Evolutionary conservation across 805 yeast species (phyloP), one percentile per base, ranked within the genome.

Genomic region (Metschnikowia noctiluminum): DNA sequence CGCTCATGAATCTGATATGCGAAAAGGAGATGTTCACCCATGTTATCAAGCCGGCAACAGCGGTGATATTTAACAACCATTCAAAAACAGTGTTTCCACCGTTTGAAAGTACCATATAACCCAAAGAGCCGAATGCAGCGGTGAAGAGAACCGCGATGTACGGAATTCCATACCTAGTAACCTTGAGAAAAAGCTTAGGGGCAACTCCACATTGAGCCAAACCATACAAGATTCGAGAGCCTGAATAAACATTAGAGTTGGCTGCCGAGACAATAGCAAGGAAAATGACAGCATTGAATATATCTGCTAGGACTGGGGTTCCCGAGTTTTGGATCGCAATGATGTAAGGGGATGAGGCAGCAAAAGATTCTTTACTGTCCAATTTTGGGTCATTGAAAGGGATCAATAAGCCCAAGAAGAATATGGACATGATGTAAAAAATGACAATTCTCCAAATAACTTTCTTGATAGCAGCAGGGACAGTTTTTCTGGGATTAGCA

Each of bases 51-150:
- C 91, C 91, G 10, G 90, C 84, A 42, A 85, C 84, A 28, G 87
- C 87, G n/a, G 88, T 79, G 57, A 86, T 84, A 64, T 84, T 85
- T 56, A 85, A 68, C 50, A 86, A 72, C 91, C 91, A 86, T 60
- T 77, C 70, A 69, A 86, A 86, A 30, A 83, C 90, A 3, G 76
- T 73, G 37, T 63, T 61, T 49, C 86, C 86, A 48, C 77, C 70
- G 16, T 69, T 63, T 6, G 84, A 75, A 38, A 69, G 69, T 15
- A 80, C 80, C 68, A 86, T 66, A 70, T 78, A 84, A 2, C 83
- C 89, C 48, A 86, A 66, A 26, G 80, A 70, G 41, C 91, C 92
- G 60, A 85, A 80, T 2, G 72, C 57, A 1, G 88, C 70, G 6
- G 89, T 82, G 62, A 73, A 63, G 1, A 78, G 45, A 21, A 84